A percentile compares a stretch with the other conserved stretches of the same genome.
phyloP scores from a whole-genome alignment of 2,329 filamentous ascomycete species.

The Graphilbum fragrans region DNA sequence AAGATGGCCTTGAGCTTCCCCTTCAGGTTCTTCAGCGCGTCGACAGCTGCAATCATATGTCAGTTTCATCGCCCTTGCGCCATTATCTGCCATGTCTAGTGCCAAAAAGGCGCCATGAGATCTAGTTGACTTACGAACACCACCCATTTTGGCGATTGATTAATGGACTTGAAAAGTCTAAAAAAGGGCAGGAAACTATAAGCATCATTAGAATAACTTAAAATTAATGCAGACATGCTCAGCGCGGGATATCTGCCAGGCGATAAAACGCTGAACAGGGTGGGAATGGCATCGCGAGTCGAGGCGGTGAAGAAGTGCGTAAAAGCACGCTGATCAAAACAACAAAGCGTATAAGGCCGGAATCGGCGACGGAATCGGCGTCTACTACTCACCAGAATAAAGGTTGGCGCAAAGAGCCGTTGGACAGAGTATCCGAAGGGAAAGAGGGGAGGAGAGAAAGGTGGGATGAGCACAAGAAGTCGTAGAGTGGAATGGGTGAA shows the following conservation, averaged over 20 bases:
- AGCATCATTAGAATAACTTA: not conserved
- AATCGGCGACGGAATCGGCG: too few relatives aligned
- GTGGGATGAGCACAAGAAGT: not conserved
- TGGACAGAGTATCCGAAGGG: not conserved
- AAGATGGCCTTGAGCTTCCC: constrained; percentile 41
- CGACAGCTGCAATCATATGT: constrained; percentile 23
- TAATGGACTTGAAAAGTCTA: not conserved
- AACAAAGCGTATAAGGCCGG: too few relatives aligned
- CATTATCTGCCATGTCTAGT: not conserved
- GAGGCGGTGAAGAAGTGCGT: too few relatives aligned
- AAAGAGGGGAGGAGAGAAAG: not conserved
- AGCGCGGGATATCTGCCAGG: too few relatives aligned
- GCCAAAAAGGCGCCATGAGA: too few relatives aligned
- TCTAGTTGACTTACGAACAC: constrained; percentile 32
- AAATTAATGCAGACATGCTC: too few relatives aligned
- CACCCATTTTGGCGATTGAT: constrained; percentile 31
- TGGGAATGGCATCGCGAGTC: not conserved
- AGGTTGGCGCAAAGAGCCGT: too few relatives aligned
- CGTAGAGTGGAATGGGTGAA: not conserved
- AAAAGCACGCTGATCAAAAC: not conserved
- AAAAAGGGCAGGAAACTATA: not conserved
- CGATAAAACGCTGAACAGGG: not conserved
- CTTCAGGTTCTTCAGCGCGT: constrained; percentile 42
- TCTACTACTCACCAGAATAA: too few relatives aligned
- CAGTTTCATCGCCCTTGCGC: not conserved